phyloP scores from a whole-genome alignment of 1,284 basidiomycete genomes.

The Thecaphora thlaspeos region DNA sequence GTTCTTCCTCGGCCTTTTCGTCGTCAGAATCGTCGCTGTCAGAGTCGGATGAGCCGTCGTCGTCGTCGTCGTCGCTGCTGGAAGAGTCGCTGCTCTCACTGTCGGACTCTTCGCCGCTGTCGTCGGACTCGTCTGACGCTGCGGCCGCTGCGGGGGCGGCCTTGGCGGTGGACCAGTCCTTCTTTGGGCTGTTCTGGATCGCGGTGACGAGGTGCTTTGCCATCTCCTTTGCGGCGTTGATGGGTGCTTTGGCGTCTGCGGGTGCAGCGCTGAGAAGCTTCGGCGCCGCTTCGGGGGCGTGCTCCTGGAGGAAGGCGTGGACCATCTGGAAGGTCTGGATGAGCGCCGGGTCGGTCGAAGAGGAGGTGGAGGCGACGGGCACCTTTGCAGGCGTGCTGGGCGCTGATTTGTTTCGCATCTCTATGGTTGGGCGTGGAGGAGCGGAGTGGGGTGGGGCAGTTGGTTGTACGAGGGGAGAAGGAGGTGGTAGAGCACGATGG shows the following conservation, averaged over 20 bases:
- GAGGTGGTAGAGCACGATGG: no score
- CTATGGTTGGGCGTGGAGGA: no score
- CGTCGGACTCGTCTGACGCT: neutral
- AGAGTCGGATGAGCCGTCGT: neutral
- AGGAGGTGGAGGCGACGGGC: no score
- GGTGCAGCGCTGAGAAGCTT: neutral
- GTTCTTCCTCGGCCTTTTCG: neutral
- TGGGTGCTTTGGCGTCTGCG: neutral
- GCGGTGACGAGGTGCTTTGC: no score
- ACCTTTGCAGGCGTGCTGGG: no score
- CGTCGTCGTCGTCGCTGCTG: neutral
- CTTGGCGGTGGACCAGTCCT: neutral
- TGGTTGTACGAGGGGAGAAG: no score
- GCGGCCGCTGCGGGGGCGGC: neutral
- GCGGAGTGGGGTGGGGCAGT: no score
- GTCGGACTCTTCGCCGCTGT: neutral
- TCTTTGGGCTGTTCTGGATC: no score
- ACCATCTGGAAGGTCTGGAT: conserved; percentile 32
- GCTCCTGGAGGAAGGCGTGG: conserved; percentile 28
- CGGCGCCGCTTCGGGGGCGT: conserved; percentile 23
- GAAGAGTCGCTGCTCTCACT: neutral
- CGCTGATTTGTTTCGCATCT: no score
- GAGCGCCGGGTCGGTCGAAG: conserved; percentile 14
- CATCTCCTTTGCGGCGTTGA: neutral
- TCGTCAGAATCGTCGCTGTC: neutral